These are phyloP conservation scores for Massariosphaeria phaeospora DNA, from an alignment of 495 filamentous ascomycete genomes.

Conservation along the genomic window DNA sequence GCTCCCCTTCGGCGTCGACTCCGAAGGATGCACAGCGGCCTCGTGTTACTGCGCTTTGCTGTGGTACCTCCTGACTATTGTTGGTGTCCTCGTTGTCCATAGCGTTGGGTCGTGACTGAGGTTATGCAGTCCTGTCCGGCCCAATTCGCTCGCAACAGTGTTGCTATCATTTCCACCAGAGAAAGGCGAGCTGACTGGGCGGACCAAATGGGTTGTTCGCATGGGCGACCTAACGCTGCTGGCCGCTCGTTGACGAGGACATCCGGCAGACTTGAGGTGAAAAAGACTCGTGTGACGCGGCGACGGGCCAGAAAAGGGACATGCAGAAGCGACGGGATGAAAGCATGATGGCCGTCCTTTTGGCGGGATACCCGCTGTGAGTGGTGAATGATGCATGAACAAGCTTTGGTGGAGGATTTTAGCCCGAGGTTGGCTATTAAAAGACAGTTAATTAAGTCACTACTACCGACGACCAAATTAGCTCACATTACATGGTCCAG, in stretches of 20 bases:
- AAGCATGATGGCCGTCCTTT: constrained; percentile 19
- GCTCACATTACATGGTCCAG: neutral
- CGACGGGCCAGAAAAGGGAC: constrained; percentile 7
- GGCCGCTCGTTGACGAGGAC: constrained; percentile 3
- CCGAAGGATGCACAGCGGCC: constrained; percentile 18
- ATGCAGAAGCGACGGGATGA: constrained; percentile 30
- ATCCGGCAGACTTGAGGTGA: neutral
- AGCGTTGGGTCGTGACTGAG: constrained; percentile 2
- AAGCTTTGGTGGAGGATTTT: constrained; percentile 4
- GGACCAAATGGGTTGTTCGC: constrained; percentile 11
- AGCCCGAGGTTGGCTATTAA: constrained; percentile 27
- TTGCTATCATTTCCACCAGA: constrained; percentile 24
- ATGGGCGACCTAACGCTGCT: constrained; percentile 13
- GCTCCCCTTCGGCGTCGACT: constrained; percentile 4
- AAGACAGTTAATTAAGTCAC: constrained; percentile 31
- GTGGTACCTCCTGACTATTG: constrained; percentile 4
- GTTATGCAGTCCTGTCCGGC: neutral
- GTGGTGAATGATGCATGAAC: no score
- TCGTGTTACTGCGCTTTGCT: constrained; percentile 8
- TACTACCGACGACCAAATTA: constrained; percentile 18
- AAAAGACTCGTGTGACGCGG: constrained; percentile 22
- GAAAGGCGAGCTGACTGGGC: constrained; percentile 5
- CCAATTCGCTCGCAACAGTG: constrained; percentile 4
- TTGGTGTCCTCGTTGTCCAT: constrained; percentile 8
- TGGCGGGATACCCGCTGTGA: constrained; percentile 16